phyloP scores from a whole-genome alignment of 108 stramenopile species.

The Nitzschia sp. region DNA sequence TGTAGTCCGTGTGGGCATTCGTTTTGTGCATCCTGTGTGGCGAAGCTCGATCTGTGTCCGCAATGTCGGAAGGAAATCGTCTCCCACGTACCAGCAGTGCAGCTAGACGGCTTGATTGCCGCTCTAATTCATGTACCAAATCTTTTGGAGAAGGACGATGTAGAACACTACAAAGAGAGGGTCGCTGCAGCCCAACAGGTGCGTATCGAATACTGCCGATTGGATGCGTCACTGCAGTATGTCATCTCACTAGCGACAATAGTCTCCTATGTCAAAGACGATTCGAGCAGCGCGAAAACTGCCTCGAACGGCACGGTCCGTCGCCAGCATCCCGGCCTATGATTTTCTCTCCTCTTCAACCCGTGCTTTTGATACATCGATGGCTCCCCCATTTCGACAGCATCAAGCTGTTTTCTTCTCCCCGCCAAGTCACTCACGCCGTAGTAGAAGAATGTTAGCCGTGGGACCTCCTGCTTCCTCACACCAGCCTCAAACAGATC shows the following conservation, averaged over 20 bases:
- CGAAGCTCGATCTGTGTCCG: slow-evolving; percentile 16
- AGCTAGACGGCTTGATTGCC: slow-evolving; percentile 24
- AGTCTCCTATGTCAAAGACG: neutral
- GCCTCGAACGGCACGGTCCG: neutral
- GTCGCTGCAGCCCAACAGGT: neutral
- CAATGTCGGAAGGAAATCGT: slow-evolving; percentile 26
- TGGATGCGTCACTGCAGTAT: no score
- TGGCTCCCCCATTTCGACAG: no score
- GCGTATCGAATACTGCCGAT: no score
- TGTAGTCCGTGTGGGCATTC: slow-evolving; percentile 38
- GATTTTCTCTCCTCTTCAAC: no score
- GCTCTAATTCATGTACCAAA: slow-evolving; percentile 18
- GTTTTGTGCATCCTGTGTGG: slow-evolving; percentile 20
- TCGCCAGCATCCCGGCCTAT: neutral
- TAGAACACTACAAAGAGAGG: slow-evolving; percentile 16
- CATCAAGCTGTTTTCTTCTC: no score
- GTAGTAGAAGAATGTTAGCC: no score
- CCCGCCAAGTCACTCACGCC: no score
- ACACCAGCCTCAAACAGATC: no score
- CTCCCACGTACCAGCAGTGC: slow-evolving; percentile 12
- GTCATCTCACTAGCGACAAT: no score
- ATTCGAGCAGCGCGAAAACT: neutral
- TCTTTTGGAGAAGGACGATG: slow-evolving; percentile 27
- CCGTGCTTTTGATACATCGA: no score
- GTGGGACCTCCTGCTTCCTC: no score